These are phyloP conservation scores for Cytidiella melzeri DNA, from an alignment of 768 basidiomycete species.

Conservation along the genomic window DNA sequence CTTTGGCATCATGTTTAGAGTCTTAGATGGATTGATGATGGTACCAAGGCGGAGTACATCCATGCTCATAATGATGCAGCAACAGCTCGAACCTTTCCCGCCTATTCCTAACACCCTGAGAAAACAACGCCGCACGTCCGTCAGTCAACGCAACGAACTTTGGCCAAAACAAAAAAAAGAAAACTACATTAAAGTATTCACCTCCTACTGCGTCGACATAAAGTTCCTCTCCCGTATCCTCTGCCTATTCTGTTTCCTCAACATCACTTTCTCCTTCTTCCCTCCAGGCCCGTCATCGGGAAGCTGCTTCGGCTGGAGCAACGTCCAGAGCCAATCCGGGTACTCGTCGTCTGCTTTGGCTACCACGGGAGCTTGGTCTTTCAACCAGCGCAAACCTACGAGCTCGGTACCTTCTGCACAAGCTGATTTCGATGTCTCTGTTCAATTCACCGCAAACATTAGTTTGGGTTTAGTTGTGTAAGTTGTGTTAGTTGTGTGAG, in stretches of 20 bases:
- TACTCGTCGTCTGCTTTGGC: slow-evolving; percentile 80
- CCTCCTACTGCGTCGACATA: slow-evolving; percentile 74
- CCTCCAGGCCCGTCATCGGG: slow-evolving; percentile 74
- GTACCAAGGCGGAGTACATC: no score
- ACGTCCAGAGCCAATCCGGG: slow-evolving; percentile 84
- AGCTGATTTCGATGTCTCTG: slow-evolving; percentile 39
- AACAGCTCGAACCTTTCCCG: no score
- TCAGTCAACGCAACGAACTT: background rate
- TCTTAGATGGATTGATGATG: no score
- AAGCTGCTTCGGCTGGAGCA: slow-evolving; percentile 53
- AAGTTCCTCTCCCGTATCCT: slow-evolving; percentile 80
- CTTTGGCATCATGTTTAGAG: no score
- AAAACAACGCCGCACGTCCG: no score
- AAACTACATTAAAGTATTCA: background rate
- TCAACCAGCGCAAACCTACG: slow-evolving; percentile 78
- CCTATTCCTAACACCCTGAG: no score
- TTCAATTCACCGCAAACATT: slow-evolving; percentile 1
- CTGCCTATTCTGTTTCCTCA: slow-evolving; percentile 58
- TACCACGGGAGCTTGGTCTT: slow-evolving; percentile 71
- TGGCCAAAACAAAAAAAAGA: background rate
- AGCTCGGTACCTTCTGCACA: slow-evolving; percentile 70
- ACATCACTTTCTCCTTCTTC: slow-evolving; percentile 42
- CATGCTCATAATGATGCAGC: no score
- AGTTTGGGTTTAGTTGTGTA: no score
- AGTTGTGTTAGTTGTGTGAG: no score